Base-by-base conservation (phyloP, 148 eudicot genomes). In the Nyssa sinensis region DNA sequence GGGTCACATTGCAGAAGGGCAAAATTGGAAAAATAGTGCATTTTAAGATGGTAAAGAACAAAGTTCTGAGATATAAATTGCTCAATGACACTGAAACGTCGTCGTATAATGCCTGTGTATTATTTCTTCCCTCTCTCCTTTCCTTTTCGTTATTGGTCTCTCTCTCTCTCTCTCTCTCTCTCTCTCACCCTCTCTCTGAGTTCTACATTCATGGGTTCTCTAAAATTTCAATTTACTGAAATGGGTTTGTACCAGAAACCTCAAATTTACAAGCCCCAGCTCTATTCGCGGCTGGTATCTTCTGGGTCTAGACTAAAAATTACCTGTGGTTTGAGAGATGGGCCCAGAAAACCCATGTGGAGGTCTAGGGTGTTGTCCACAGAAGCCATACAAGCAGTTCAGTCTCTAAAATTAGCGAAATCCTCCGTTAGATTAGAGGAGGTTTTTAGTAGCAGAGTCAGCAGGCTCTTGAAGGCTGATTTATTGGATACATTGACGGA, bases 341-440 rank as follows among this genome's bases (percentile, higher is more conserved):
- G 87, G 23, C 84, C 82, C 21, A 83, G 75, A 81, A 88, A 88
- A 62, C 86, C 88, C 73, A 11, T 90, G 66, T 84, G 91, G 87
- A 84, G 88, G 75, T 71, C 76, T n/a, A 81, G 88, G 21, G 74
- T 78, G 30, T 51, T 90, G 8, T 90, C 94, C 3, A 71, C 82
- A 24, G 94, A 90, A 80, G 88, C 91, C 21, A 90, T 90, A 62
- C 94, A 88, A 69, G 87, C 88, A 0, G 94, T 90, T 55, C 94
- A 90, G 32, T 75, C 77, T 12, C 83, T 90, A 10, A 90, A 90
- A 71, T 82, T 90, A 68, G 86, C 91, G 2, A 74, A 78, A 70
- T 74, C 78, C 13, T 64, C 87, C 29, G 39, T 66, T 9, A 90
- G 80, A 72, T 71, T 88, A 23, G 77, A 85, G 24, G 80, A 80